Evolutionary conservation across 1,139 yeast genomes (phyloP).

Genomic region (Taphrina communis): DNA sequence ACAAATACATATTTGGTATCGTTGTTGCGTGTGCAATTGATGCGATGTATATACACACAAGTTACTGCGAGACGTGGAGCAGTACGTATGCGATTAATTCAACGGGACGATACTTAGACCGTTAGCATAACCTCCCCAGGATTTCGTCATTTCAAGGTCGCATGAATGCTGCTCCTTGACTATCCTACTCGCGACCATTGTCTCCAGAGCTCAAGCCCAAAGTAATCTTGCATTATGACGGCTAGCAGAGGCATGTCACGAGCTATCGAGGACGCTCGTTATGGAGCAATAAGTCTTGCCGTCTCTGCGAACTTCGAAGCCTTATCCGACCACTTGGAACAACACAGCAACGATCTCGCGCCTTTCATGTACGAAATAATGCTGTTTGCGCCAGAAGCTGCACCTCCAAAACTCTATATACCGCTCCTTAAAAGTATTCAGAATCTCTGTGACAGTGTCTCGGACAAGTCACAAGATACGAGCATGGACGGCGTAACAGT

Average conservation of each 20-base stretch:
- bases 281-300: slow-evolving; percentile 19
- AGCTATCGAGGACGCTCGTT: background rate
- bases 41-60: too few relatives aligned
- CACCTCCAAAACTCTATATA: background rate
- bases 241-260: background rate
- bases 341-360: background rate
- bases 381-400: slow-evolving; percentile 27
- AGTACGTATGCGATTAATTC: too few relatives aligned
- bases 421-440: background rate
- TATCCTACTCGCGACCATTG: too few relatives aligned
- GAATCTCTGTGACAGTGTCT: background rate
- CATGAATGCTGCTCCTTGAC: too few relatives aligned
- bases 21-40: too few relatives aligned
- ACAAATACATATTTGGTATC: too few relatives aligned
- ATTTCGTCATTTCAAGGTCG: too few relatives aligned
- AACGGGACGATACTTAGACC: too few relatives aligned
- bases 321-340: slow-evolving; percentile 5
- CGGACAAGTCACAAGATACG: background rate
- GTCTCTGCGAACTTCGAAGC: slow-evolving; percentile 5
- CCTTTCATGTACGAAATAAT: slow-evolving; percentile 11
- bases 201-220: background rate
- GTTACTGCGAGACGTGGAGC: background rate
- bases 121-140: too few relatives aligned
- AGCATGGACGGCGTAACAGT: background rate
- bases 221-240: background rate